Conservation (phyloP, 2,329 filamentous ascomycete species). For the Penicillium italicum region DNA sequence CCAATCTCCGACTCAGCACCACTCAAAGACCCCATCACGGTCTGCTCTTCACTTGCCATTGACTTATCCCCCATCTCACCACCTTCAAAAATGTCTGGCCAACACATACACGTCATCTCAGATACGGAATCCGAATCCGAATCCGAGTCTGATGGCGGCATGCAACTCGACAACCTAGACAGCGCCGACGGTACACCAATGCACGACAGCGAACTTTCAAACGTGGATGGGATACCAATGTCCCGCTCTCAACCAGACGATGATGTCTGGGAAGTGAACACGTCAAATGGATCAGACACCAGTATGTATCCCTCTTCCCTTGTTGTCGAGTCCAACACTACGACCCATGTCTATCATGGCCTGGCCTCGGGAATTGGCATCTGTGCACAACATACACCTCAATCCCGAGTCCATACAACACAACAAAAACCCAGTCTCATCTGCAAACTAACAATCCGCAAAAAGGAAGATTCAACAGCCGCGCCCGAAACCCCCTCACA, state of each 20-base stretch:
- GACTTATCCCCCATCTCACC: not conserved
- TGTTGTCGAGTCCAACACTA: not conserved
- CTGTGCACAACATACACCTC: not conserved
- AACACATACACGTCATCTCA: slow-evolving; percentile 13
- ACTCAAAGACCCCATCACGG: not conserved
- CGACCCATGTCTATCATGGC: not conserved
- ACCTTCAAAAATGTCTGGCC: slow-evolving; percentile 13
- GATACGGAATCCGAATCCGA: slow-evolving; percentile 19
- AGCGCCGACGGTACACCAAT: not conserved
- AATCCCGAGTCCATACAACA: not conserved
- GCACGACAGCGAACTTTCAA: not conserved
- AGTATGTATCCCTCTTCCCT: not conserved
- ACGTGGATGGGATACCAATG: not conserved
- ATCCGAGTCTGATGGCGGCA: slow-evolving; percentile 20
- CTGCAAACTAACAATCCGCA: not conserved
- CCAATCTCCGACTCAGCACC: not conserved
- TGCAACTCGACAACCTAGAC: slow-evolving; percentile 24
- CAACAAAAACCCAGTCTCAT: too few species aligned
- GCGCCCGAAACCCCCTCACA: slow-evolving; percentile 1
- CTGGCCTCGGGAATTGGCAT: not conserved
- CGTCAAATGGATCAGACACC: not conserved
- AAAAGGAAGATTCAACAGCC: not conserved
- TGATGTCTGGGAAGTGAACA: not conserved
- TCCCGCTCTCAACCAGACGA: not conserved
- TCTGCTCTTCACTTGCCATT: not conserved